These are phyloP conservation scores for Daldinia vernicosa DNA, from an alignment of 495 filamentous ascomycete genomes.

Conservation along the genomic window DNA sequence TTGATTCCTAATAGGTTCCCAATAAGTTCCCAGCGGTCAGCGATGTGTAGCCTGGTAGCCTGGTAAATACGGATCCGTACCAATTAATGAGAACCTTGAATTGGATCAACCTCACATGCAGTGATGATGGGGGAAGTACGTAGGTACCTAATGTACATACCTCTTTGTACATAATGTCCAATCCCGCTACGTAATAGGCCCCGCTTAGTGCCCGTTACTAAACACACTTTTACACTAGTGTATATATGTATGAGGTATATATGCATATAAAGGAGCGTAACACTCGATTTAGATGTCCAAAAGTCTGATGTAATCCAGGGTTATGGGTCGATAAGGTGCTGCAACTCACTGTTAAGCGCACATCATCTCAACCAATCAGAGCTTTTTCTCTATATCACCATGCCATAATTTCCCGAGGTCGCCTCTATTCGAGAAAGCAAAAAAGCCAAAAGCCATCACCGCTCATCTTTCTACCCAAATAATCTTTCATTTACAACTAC, in stretches of 20 bases:
- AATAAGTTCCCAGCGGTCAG: slow-evolving; percentile 6
- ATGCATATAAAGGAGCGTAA: slow-evolving; percentile 8
- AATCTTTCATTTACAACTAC: slow-evolving; percentile 8
- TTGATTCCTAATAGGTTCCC: slow-evolving; percentile 5
- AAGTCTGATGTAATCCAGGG: slow-evolving; percentile 4
- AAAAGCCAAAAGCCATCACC: slow-evolving; percentile 33
- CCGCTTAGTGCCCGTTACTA: not conserved
- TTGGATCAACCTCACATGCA: slow-evolving; percentile 6
- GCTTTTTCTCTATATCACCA: not conserved
- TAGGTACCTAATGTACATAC: not conserved
- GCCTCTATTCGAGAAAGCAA: slow-evolving; percentile 10
- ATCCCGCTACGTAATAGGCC: too few relatives aligned
- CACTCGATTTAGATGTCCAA: not conserved
- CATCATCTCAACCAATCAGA: slow-evolving; percentile 24
- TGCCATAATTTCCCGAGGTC: slow-evolving; percentile 34
- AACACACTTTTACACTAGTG: not conserved
- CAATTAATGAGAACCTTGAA: slow-evolving; percentile 19
- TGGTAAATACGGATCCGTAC: slow-evolving; percentile 17
- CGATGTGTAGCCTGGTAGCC: slow-evolving; percentile 23
- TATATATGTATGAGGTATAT: not conserved
- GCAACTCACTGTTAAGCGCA: not conserved
- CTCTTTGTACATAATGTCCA: not conserved
- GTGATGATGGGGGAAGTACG: slow-evolving; percentile 11
- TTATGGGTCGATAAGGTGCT: not conserved
- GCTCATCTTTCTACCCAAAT: slow-evolving; percentile 6